phyloP scores from a whole-genome alignment of 306 rosid genomes.

The Vigna reflexopilosa region DNA sequence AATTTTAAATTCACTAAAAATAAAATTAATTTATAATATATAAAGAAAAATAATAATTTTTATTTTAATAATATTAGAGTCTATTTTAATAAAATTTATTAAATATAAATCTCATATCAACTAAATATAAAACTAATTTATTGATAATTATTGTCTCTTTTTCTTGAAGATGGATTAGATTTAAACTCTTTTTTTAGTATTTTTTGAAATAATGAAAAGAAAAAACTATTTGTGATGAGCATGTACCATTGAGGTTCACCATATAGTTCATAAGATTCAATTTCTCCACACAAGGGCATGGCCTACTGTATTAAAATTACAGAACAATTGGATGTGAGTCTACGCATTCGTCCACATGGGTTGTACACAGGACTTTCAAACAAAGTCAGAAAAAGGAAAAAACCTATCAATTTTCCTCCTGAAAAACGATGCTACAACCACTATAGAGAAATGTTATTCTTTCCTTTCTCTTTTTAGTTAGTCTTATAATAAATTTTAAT shows the following conservation, averaged over 20 bases:
- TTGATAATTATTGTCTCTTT: too few relatives aligned
- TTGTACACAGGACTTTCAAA: constrained; percentile 13
- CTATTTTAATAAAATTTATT: too few relatives aligned
- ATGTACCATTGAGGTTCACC: constrained; percentile 10
- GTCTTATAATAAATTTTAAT: not conserved
- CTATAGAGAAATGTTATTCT: too few relatives aligned
- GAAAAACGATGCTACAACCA: not conserved
- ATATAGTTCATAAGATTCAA: not conserved
- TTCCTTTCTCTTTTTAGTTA: not conserved
- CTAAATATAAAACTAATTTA: too few relatives aligned
- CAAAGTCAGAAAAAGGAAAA: constrained; percentile 20
- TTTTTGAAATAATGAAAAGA: too few relatives aligned
- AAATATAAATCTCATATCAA: too few relatives aligned
- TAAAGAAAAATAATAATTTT: too few relatives aligned
- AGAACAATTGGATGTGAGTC: not conserved
- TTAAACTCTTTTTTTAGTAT: too few relatives aligned
- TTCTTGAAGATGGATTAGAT: too few relatives aligned
- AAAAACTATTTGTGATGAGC: constrained; percentile 10
- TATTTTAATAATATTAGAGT: too few relatives aligned
- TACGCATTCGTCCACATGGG: constrained; percentile 10
- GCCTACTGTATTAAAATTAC: constrained; percentile 30
- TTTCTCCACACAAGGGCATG: constrained; percentile 8
- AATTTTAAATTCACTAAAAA: too few relatives aligned
- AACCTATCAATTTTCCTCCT: constrained; percentile 21
- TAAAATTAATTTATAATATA: too few relatives aligned